Conservation (phyloP, 805 yeast genomes). For the Candida stauntonica region DNA sequence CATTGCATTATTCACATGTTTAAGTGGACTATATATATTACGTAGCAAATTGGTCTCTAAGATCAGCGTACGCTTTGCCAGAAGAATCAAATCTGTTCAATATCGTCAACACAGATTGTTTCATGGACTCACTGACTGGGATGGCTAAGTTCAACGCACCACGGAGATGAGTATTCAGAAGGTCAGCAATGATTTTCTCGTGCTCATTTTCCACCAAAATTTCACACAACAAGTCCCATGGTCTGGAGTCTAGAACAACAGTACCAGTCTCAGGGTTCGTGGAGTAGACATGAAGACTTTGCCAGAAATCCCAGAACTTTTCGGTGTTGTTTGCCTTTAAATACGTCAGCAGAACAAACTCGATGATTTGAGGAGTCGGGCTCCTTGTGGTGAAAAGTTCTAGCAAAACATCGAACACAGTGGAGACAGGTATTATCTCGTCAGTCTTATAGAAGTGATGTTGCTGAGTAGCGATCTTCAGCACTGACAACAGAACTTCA, state of each 20-base stretch:
- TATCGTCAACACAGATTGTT: conserved; percentile 2
- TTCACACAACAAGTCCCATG: conserved; percentile 19
- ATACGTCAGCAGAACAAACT: conserved; percentile 20
- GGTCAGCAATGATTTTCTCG: conserved; percentile 15
- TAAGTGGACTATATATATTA: background rate
- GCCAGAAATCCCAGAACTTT: conserved; percentile 22
- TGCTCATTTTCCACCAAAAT: conserved; percentile 13
- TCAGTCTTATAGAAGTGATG: conserved; percentile 11
- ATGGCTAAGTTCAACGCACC: conserved; percentile 9
- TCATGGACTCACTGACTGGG: conserved; percentile 3
- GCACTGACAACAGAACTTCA: conserved; percentile 12
- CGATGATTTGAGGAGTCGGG: conserved; percentile 8
- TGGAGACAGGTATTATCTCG: conserved; percentile 10
- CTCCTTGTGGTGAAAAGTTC: conserved; percentile 9
- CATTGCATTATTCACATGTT: background rate
- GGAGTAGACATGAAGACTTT: conserved; percentile 4
- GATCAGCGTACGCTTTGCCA: conserved; percentile 11
- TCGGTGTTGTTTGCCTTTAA: conserved; percentile 16
- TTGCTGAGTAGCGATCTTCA: conserved; percentile 23
- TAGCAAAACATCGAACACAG: conserved; percentile 14
- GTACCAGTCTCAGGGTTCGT: background rate
- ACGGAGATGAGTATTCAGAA: conserved; percentile 14
- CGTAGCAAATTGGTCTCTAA: conserved; percentile 7
- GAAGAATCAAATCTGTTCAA: conserved; percentile 15
- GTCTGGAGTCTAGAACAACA: conserved; percentile 18